Evolutionary conservation across 2,329 filamentous ascomycete species (phyloP).

Genomic region (Aspergillus neoniger): DNA sequence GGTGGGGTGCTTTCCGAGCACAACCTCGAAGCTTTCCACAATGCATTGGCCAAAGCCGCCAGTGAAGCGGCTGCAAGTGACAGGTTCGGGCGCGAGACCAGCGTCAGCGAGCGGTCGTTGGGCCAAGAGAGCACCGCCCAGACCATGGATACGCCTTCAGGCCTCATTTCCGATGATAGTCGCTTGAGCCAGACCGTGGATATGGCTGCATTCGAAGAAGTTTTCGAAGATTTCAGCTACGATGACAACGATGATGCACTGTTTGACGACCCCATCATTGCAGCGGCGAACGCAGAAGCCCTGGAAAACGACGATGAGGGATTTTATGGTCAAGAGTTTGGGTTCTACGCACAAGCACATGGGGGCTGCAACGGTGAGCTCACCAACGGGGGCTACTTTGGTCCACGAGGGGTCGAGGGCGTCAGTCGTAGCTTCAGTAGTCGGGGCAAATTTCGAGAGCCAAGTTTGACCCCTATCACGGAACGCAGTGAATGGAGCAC

Average conservation of each 20-base stretch:
- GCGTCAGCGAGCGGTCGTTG: constrained; percentile 46
- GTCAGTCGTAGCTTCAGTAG: constrained; percentile 70
- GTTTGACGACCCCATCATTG: constrained; percentile 88
- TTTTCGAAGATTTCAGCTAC: constrained; percentile 54
- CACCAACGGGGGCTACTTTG: constrained; percentile 86
- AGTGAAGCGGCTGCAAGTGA: constrained; percentile 74
- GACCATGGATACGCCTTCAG: constrained; percentile 45
- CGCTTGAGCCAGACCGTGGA: constrained; percentile 51
- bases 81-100: constrained; percentile 67
- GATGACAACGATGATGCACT: constrained; percentile 67
- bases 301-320: constrained; percentile 89
- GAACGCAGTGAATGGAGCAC: constrained; percentile 96
- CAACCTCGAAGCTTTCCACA: constrained; percentile 73
- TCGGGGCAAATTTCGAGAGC: constrained; percentile 73
- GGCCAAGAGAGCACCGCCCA: constrained; percentile 39
- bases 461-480: constrained; percentile 93
- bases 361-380: constrained; percentile 59
- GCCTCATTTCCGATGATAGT: constrained; percentile 53
- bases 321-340: constrained; percentile 95
- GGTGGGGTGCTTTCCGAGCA: constrained; percentile 52
- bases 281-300: constrained; percentile 90
- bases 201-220: constrained; percentile 41
- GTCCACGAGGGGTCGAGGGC: constrained; percentile 66
- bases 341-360: constrained; percentile 74
- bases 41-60: constrained; percentile 78